Evolutionary conservation across 257 asterid species (phyloP).

Genomic region (Capsicum rhomboideum): DNA sequence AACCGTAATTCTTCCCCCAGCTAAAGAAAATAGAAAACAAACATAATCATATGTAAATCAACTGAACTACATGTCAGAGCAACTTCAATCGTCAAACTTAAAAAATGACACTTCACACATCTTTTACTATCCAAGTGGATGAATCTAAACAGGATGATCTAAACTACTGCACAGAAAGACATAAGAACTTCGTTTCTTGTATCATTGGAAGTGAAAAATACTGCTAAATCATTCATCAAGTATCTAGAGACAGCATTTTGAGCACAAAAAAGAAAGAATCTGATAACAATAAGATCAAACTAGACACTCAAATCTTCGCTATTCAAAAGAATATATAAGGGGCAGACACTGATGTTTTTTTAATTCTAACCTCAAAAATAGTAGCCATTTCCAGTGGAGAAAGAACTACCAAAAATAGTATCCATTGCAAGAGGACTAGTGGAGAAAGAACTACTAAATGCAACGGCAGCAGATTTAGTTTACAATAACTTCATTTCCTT

Average conservation of each 20-base stretch:
- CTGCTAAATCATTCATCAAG: neutral
- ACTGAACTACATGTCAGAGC: neutral
- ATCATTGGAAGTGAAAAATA: neutral
- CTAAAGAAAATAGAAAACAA: slow-evolving; percentile 25
- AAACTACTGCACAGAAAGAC: neutral
- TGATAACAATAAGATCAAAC: neutral
- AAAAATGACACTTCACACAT: neutral
- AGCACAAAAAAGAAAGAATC: neutral
- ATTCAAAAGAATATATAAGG: neutral
- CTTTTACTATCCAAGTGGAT: neutral
- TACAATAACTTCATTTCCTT: neutral
- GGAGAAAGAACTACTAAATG: neutral
- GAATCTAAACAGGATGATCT: neutral
- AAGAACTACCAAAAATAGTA: neutral
- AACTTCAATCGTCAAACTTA: neutral
- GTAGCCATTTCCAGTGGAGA: neutral
- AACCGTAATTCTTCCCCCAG: slow-evolving; percentile 70
- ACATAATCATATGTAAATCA: neutral
- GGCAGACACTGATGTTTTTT: neutral
- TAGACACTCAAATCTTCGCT: neutral
- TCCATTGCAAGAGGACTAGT: neutral
- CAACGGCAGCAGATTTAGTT: neutral
- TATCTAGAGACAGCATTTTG: neutral
- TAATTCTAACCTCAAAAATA: neutral
- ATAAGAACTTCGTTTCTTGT: neutral